Percentiles rank a stretch among this genome's conserved stretches.
phyloP scores from a whole-genome alignment of 345 rosid genomes.

The Hypericum perforatum region DNA sequence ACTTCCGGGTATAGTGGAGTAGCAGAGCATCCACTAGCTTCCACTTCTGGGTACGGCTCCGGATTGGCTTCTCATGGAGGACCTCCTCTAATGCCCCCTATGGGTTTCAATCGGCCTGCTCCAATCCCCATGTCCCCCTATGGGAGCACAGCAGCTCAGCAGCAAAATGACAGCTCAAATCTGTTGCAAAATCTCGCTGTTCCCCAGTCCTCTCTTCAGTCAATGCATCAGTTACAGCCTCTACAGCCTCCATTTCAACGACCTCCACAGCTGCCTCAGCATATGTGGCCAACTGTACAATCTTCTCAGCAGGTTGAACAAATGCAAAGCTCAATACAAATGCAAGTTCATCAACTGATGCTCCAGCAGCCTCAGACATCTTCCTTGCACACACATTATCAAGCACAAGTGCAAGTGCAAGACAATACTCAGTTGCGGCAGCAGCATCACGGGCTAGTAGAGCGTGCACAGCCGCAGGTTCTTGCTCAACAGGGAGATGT shows the following conservation, averaged over 20 bases:
- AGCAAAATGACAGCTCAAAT: slow-evolving; percentile 46
- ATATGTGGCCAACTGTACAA: slow-evolving; percentile 58
- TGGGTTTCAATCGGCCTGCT: slow-evolving; percentile 55
- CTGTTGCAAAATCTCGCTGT: slow-evolving; percentile 44
- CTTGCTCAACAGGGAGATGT: slow-evolving; percentile 51
- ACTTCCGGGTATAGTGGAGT: slow-evolving; percentile 50
- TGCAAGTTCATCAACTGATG: slow-evolving; percentile 54
- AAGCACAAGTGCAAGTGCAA: slow-evolving; percentile 70
- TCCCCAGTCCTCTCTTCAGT: slow-evolving; percentile 43
- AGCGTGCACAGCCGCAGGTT: slow-evolving; percentile 34
- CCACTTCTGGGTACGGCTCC: slow-evolving; percentile 38
- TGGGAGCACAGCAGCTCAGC: slow-evolving; percentile 47
- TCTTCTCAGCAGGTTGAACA: slow-evolving; percentile 54
- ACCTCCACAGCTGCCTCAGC: slow-evolving; percentile 79
- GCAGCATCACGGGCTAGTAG: slow-evolving; percentile 35
- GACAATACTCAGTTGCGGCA: slow-evolving; percentile 55
- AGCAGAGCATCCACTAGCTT: slow-evolving; percentile 43
- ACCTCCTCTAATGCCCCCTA: slow-evolving; percentile 55
- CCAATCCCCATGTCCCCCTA: slow-evolving; percentile 46
- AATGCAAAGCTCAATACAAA: slow-evolving; percentile 48
- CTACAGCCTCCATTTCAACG: slow-evolving; percentile 74
- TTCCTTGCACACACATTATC: slow-evolving; percentile 45
- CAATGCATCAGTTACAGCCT: slow-evolving; percentile 69
- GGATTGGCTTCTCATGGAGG: slow-evolving; percentile 55
- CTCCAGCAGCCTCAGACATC: slow-evolving; percentile 60